phyloP scores from a whole-genome alignment of 2,329 filamentous ascomycete species.

The Nothopassalora personata region DNA sequence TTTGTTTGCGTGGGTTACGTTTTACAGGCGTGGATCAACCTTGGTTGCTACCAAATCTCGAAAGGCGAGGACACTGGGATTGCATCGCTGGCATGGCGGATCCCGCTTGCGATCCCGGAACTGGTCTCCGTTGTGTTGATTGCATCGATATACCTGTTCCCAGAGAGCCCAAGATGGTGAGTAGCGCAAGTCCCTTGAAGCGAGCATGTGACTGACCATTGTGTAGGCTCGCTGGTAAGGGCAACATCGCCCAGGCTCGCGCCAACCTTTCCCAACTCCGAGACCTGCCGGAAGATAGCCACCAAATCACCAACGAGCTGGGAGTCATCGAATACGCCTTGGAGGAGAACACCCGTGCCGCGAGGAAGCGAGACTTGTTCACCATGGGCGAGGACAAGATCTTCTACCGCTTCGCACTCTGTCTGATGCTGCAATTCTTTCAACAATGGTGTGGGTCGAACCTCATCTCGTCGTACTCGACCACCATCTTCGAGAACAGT shows the following conservation, averaged over 20 bases:
- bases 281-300: constrained; percentile 35
- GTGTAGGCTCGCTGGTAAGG: constrained; percentile 27
- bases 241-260: constrained; percentile 21
- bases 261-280: constrained; percentile 37
- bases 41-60: constrained; percentile 37
- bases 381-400: constrained; percentile 49
- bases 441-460: constrained; percentile 48
- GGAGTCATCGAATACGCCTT: constrained; percentile 47
- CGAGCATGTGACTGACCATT: background rate
- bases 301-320: constrained; percentile 41
- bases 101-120: constrained; percentile 47
- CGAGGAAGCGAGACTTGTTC: constrained; percentile 41
- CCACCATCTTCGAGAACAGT: constrained; percentile 27
- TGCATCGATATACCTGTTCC: constrained; percentile 31
- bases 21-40: constrained; percentile 46
- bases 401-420: constrained; percentile 47
- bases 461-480: constrained; percentile 28
- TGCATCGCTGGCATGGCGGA: constrained; percentile 40
- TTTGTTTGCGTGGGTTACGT: constrained; percentile 45
- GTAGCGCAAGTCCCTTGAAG: constrained; percentile 24
- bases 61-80: constrained; percentile 9
- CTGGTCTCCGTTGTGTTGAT: constrained; percentile 32
- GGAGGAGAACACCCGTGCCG: constrained; percentile 38
- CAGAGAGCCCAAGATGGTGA: constrained; percentile 38
- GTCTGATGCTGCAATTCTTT: constrained; percentile 47